A percentile compares a stretch with the other conserved stretches of the same genome.
phyloP scores from a whole-genome alignment of 2,329 filamentous ascomycete genomes.

The Verticillium albo-atrum region DNA sequence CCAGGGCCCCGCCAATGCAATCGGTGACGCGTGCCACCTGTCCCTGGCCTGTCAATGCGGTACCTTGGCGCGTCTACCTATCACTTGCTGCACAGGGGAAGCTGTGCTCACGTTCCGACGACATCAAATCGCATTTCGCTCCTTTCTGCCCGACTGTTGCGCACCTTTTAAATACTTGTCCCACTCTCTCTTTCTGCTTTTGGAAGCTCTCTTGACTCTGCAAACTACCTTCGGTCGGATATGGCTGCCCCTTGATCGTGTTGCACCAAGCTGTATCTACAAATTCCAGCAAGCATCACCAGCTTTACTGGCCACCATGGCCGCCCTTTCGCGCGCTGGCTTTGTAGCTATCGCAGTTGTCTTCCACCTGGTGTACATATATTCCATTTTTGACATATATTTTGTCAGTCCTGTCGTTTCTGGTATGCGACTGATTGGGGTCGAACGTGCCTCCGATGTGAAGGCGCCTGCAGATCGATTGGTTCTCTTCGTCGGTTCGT shows the following conservation, averaged over 20 bases:
- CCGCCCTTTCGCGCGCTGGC: constrained; percentile 60
- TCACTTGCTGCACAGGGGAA: not conserved
- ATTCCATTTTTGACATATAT: constrained; percentile 97
- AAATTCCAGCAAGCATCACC: not conserved
- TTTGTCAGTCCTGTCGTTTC: constrained; percentile 96
- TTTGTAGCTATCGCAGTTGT: constrained; percentile 86
- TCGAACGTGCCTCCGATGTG: constrained; percentile 54
- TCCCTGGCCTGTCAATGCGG: not conserved
- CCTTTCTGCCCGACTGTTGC: not conserved
- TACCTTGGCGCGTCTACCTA: not conserved
- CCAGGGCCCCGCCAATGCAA: not conserved
- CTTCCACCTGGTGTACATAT: constrained; percentile 91
- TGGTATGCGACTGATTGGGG: constrained; percentile 71
- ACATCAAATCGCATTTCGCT: not conserved
- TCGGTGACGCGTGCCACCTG: not conserved
- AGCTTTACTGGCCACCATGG: constrained; percentile 36
- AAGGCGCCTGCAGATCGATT: constrained; percentile 84
- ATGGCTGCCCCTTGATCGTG: not conserved
- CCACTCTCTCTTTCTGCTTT: not conserved
- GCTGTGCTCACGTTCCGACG: not conserved
- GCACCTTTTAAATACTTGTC: not conserved
- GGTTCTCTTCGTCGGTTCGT: constrained; percentile 83
- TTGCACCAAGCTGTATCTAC: not conserved
- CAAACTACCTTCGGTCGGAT: not conserved
- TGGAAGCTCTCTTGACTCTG: not conserved